Percentiles rank a stretch among this genome's conserved stretches.
Evolutionary conservation across 495 filamentous ascomycete genomes (phyloP).

Genomic region (Neohortaea acidophila): DNA sequence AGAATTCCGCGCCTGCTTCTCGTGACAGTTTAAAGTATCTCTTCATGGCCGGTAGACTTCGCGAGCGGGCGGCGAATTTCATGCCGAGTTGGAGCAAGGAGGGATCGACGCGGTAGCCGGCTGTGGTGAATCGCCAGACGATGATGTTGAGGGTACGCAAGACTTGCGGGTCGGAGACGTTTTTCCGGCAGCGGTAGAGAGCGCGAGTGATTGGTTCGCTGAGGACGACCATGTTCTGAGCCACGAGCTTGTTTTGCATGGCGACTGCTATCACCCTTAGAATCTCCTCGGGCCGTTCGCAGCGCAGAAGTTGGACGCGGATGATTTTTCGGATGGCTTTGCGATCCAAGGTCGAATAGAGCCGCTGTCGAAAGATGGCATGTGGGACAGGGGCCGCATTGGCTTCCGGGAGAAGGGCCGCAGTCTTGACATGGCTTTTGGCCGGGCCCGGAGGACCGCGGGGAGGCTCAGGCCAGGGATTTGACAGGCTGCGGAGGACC

Average conservation of each 20-base stretch:
- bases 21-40: slow-evolving; percentile 13
- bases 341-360: background rate
- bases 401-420: slow-evolving; percentile 1
- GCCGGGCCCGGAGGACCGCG: background rate
- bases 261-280: slow-evolving; percentile 11
- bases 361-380: slow-evolving; percentile 3
- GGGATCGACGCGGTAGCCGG: slow-evolving; percentile 4
- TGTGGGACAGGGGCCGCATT: slow-evolving; percentile 5
- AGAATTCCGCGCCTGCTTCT: slow-evolving; percentile 1
- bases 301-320: slow-evolving; percentile 13
- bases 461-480: slow-evolving; percentile 12
- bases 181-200: slow-evolving; percentile 13
- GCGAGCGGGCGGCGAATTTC: slow-evolving; percentile 18
- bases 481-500: slow-evolving; percentile 7
- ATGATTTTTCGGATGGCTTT: slow-evolving; percentile 13
- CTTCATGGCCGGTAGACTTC: slow-evolving; percentile 15
- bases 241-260: slow-evolving; percentile 5
- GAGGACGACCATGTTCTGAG: slow-evolving; percentile 1
- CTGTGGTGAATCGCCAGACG: slow-evolving; percentile 8
- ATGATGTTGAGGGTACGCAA: slow-evolving; percentile 16
- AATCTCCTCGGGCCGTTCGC: slow-evolving; percentile 13
- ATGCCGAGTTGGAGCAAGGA: slow-evolving; percentile 13
- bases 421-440: background rate
- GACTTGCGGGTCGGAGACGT: slow-evolving; percentile 12
- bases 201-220: slow-evolving; percentile 14